These are phyloP conservation scores for Telfairia occidentalis DNA, from an alignment of 331 rosid species.

Conservation along the genomic window DNA sequence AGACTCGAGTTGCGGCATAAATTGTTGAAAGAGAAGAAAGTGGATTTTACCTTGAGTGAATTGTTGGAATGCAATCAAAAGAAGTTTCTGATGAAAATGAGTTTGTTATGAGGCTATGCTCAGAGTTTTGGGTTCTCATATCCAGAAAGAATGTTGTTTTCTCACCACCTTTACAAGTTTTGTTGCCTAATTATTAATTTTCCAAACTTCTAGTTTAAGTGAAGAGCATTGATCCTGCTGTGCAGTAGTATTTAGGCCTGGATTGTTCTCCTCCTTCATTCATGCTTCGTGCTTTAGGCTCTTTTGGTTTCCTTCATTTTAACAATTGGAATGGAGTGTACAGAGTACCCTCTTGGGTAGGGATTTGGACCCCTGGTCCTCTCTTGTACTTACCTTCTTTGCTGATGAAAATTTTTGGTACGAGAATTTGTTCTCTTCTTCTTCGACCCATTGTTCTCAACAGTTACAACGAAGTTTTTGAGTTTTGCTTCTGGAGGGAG, in stretches of 20 bases:
- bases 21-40: constrained; percentile 37
- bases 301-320: neutral
- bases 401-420: neutral
- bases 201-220: neutral
- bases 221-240: neutral
- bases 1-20: constrained; percentile 56
- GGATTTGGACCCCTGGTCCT: neutral
- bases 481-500: neutral
- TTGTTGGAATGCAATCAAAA: constrained; percentile 73
- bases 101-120: constrained; percentile 39
- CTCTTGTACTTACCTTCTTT: neutral
- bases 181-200: neutral
- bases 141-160: neutral
- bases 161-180: neutral
- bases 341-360: neutral
- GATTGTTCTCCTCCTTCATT: neutral
- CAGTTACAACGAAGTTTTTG: neutral
- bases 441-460: neutral
- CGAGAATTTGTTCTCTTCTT: neutral
- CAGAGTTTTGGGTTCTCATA: constrained; percentile 10
- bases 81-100: constrained; percentile 59
- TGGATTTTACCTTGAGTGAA: constrained; percentile 63
- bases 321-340: neutral
- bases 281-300: neutral
- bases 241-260: neutral